phyloP scores from a whole-genome alignment of 169 alveolate species.

The Theileria sp. region DNA sequence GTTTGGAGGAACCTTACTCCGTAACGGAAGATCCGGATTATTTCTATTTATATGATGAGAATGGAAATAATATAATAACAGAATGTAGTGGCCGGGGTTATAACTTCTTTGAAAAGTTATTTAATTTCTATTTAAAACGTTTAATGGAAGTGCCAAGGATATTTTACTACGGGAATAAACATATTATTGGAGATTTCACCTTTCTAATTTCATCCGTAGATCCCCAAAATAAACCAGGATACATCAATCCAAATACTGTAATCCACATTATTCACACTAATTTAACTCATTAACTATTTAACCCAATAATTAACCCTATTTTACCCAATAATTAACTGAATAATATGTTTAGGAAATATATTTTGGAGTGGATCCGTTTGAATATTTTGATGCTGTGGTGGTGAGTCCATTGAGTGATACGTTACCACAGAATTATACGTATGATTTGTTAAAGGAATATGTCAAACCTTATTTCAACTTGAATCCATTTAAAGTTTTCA shows the following conservation, averaged over 20 bases:
- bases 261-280: no score
- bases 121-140: not conserved
- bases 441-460: conserved; percentile 68
- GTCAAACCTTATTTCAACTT: conserved; percentile 67
- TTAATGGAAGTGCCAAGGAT: conserved; percentile 19
- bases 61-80: not conserved
- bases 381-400: conserved; percentile 64
- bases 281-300: no score
- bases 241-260: conserved; percentile 45
- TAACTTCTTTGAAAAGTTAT: not conserved
- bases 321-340: no score
- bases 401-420: conserved; percentile 74
- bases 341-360: conserved; percentile 65
- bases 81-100: not conserved
- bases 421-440: conserved; percentile 69
- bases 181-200: conserved; percentile 37
- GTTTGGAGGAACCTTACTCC: not conserved
- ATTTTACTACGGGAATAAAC: conserved; percentile 35
- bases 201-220: conserved; percentile 13
- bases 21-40: not conserved
- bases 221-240: conserved; percentile 50
- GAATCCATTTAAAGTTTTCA: conserved; percentile 52
- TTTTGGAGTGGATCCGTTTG: conserved; percentile 72
- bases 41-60: not conserved
- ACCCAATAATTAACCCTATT: no score